These are phyloP conservation scores for Blechomonas ayalai DNA, from an alignment of 208 protist genomes.

Conservation along the genomic window DNA sequence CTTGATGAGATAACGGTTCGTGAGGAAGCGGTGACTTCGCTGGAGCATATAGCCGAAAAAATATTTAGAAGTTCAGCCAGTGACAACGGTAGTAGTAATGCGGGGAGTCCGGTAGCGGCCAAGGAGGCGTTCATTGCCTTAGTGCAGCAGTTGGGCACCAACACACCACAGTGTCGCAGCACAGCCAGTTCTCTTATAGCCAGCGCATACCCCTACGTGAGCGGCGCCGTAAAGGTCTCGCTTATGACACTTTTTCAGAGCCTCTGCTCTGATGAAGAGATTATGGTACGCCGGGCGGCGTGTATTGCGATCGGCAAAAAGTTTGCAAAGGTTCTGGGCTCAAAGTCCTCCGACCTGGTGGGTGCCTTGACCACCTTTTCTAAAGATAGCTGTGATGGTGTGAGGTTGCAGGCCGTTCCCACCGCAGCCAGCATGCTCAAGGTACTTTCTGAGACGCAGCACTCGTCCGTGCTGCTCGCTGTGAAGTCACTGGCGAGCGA, in stretches of 20 bases:
- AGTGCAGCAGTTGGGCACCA: slow-evolving; percentile 79
- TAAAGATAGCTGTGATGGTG: slow-evolving; percentile 95
- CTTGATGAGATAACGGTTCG: slow-evolving; percentile 97
- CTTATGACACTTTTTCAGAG: slow-evolving; percentile 52
- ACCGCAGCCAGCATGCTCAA: slow-evolving; percentile 83
- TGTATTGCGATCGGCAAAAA: slow-evolving; percentile 88
- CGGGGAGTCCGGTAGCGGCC: slow-evolving; percentile 24
- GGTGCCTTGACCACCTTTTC: slow-evolving; percentile 85
- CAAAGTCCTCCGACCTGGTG: slow-evolving; percentile 83
- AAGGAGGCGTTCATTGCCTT: slow-evolving; percentile 84
- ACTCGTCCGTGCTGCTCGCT: slow-evolving; percentile 68
- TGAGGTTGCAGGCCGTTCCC: slow-evolving; percentile 94
- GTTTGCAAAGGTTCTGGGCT: slow-evolving; percentile 47
- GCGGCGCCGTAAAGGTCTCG: slow-evolving; percentile 36
- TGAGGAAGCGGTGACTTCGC: slow-evolving; percentile 91
- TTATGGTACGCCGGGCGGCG: slow-evolving; percentile 95
- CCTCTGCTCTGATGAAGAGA: slow-evolving; percentile 95
- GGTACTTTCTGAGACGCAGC: slow-evolving; percentile 77
- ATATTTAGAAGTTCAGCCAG: slow-evolving; percentile 39
- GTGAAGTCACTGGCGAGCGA: slow-evolving; percentile 79
- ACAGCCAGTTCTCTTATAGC: slow-evolving; percentile 92
- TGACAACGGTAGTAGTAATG: slow-evolving; percentile 1
- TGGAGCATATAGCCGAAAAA: slow-evolving; percentile 57
- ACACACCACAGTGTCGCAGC: slow-evolving; percentile 93
- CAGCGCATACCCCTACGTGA: slow-evolving; percentile 77